A percentile compares a stretch with the other conserved stretches of the same genome.
Evolutionary conservation across 495 filamentous ascomycete genomes (phyloP).

Genomic region (Chaetomidium leptoderma): DNA sequence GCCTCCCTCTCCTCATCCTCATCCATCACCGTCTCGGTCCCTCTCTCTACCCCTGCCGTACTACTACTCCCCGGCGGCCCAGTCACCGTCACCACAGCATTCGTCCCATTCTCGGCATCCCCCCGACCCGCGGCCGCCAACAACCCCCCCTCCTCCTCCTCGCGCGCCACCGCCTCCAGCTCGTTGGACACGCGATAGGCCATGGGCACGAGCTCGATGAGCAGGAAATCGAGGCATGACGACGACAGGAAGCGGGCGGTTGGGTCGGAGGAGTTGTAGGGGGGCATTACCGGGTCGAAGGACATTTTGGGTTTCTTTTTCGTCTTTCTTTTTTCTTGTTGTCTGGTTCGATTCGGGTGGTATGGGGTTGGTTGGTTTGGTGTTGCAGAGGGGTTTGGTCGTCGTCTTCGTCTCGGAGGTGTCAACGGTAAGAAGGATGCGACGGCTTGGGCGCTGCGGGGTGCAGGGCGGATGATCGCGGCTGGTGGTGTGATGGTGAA

Average conservation of each 20-base stretch:
- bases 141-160: constrained; percentile 15
- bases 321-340: constrained; percentile 6
- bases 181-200: constrained; percentile 72
- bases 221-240: constrained; percentile 83
- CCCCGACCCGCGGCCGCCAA: background rate
- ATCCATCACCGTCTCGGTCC: constrained; percentile 35
- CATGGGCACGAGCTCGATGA: constrained; percentile 95
- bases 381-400: background rate
- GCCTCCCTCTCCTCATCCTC: constrained; percentile 80
- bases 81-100: background rate
- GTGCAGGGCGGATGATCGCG: background rate
- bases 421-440: no score
- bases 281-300: constrained; percentile 65
- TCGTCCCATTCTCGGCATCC: background rate
- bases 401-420: no score
- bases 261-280: constrained; percentile 71
- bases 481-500: background rate
- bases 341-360: background rate
- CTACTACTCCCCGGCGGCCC: constrained; percentile 48
- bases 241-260: constrained; percentile 70
- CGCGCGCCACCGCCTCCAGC: constrained; percentile 40
- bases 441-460: background rate
- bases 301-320: constrained; percentile 53
- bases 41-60: constrained; percentile 45
- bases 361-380: background rate